phyloP scores from a whole-genome alignment of 2,329 filamentous ascomycete genomes.

The Cryoendolithus antarcticus region DNA sequence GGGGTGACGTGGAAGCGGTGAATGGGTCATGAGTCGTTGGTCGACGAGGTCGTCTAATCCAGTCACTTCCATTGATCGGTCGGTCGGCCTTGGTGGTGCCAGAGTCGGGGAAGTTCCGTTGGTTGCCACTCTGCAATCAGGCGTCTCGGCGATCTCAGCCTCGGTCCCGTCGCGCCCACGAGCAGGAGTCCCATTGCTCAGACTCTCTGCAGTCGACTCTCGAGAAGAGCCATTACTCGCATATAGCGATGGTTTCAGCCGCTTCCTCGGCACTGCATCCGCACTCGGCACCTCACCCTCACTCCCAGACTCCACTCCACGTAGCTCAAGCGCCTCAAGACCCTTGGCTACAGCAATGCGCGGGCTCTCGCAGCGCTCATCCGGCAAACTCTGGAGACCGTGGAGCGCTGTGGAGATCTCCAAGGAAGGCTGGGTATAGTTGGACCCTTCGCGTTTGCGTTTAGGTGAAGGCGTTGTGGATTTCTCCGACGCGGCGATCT shows the following conservation, averaged over 20 bases:
- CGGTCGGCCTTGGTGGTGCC: no score
- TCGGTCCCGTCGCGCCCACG: not conserved
- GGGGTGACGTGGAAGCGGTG: no score
- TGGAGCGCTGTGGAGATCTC: no score
- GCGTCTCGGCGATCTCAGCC: no score
- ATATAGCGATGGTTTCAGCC: conserved; percentile 9
- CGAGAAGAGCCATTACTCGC: conserved; percentile 1
- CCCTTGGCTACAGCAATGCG: conserved; percentile 17
- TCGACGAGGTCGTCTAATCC: not conserved
- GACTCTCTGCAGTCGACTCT: conserved; percentile 1
- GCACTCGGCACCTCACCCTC: conserved; percentile 1
- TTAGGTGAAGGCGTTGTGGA: no score
- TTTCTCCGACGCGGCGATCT: no score
- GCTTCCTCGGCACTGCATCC: conserved; percentile 11
- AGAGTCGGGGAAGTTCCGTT: no score
- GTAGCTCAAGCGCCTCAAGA: conserved; percentile 13
- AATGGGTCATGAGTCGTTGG: conserved; percentile 5
- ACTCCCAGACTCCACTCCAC: not conserved
- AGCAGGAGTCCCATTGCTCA: conserved; percentile 1
- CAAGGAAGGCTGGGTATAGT: no score
- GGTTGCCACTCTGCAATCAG: no score
- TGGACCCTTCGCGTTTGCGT: no score
- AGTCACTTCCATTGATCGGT: no score
- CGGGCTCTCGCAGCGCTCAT: conserved; percentile 13
- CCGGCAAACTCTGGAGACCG: no score